These are phyloP conservation scores for Lachnellula subtilissima DNA, from an alignment of 2,329 filamentous ascomycete species.

Conservation along the genomic window DNA sequence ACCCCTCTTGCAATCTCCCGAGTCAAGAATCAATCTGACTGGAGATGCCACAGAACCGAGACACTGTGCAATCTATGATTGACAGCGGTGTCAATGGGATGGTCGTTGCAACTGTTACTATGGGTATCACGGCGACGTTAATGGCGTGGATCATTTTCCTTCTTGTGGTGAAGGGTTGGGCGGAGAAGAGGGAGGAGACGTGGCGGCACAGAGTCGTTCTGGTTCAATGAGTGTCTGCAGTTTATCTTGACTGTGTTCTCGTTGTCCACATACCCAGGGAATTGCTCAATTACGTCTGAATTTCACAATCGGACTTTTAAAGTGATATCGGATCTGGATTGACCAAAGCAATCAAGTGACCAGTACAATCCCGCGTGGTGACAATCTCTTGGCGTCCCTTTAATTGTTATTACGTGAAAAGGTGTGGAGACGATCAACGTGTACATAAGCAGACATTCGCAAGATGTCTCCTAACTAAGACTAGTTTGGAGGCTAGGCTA, in stretches of 20 bases:
- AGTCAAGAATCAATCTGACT: not conserved
- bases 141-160: constrained; percentile 77
- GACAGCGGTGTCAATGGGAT: constrained; percentile 62
- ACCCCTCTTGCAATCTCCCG: no score
- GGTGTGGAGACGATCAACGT: constrained; percentile 5
- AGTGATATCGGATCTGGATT: constrained; percentile 7
- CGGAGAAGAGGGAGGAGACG: not conserved
- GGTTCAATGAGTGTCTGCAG: constrained; percentile 7
- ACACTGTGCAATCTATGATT: constrained; percentile 11
- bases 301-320: constrained; percentile 6
- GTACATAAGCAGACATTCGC: constrained; percentile 7
- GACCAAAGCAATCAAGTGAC: constrained; percentile 8
- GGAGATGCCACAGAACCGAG: constrained; percentile 8
- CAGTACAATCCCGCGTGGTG: not conserved
- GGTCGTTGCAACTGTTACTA: constrained; percentile 83
- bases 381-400: not conserved
- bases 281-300: constrained; percentile 6
- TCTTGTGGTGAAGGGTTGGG: constrained; percentile 86
- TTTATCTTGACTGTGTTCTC: constrained; percentile 7
- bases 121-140: constrained; percentile 73
- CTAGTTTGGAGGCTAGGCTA: constrained; percentile 4
- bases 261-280: constrained; percentile 6
- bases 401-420: constrained; percentile 3
- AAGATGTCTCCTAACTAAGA: constrained; percentile 10
- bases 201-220: constrained; percentile 8